Evolutionary conservation across 306 rosid genomes (phyloP).

Genomic region (Castanea mollissima): DNA sequence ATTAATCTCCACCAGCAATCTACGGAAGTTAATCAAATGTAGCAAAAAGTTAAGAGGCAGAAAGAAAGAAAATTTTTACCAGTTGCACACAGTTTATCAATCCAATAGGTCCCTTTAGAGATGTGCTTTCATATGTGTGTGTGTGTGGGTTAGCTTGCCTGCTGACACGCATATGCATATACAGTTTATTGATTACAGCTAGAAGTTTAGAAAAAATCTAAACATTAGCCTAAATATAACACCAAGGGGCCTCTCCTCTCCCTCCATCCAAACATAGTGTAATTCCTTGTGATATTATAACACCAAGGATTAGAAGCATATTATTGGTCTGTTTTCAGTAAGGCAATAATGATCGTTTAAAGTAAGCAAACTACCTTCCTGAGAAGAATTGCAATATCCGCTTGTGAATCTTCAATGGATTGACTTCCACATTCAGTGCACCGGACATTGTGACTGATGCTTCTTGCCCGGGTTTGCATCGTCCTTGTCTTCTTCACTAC

Average conservation of each 20-base stretch:
- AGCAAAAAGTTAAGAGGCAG: not conserved
- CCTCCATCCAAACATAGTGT: too few relatives aligned
- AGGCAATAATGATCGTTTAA: not conserved
- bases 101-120: not conserved
- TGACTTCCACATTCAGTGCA: constrained; percentile 98
- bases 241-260: too few relatives aligned
- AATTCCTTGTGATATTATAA: not conserved
- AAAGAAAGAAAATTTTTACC: not conserved
- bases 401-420: constrained; percentile 97
- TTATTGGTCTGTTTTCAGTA: not conserved
- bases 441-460: constrained; percentile 89
- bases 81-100: not conserved
- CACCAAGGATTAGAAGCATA: not conserved
- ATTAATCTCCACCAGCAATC: not conserved
- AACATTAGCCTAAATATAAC: not conserved
- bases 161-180: too few relatives aligned
- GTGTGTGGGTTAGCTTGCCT: too few relatives aligned
- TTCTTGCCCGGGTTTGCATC: constrained; percentile 80
- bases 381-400: constrained; percentile 93
- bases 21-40: not conserved
- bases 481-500: constrained; percentile 48
- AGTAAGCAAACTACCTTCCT: constrained; percentile 54
- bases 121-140: not conserved
- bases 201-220: not conserved
- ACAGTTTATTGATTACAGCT: not conserved